Evolutionary conservation across 257 asterid species (phyloP), one percentile per base, ranked within the genome.

Genomic region (Osmanthus fragrans): DNA sequence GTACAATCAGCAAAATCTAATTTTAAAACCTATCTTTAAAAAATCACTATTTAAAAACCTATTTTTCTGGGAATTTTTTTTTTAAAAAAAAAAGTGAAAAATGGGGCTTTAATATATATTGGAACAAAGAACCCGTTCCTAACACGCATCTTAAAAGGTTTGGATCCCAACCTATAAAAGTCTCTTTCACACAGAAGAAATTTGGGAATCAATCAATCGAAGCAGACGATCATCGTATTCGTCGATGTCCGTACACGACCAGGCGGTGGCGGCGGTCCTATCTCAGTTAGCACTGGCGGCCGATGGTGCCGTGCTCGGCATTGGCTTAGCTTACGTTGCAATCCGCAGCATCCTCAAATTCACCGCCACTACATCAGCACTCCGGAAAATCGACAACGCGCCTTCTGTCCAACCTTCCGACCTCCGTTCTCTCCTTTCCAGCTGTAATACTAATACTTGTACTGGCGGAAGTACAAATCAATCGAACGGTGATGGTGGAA

Each of bases 261-360:
- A 92, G 56, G 97, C 96, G 27, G 86, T 83, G 70, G 92, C 87
- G 37, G 94, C 92, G 73, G 80, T 83, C 71, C 82, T 91, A 19
- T 80, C 90, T 34, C 91, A 87, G 75, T 77, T 92, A 30, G 84
- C 89, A 8, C 76, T 85, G 73, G 88, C 88, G 47, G 97, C 92
- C 65, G 97, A 94, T 80, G 97, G 97, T 4, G 97, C 96, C 3
- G 74, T 90, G 12, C 79, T 91, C 21, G 98, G 98, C 33, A 2
- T 94, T 67, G 94, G 91, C 77, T 78, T 90, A 42, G 94, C 97
- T 23, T 92, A 90, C 85, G 87, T 85, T 65, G 94, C 97, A 5
- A 88, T 87, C 56, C 91, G 97, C 19, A 83, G 89, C 85, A 65
- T 92, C 68, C 85, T 91, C 72, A 90, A 90, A n/a, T 86, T 83